Conservation (phyloP, 2,329 filamentous ascomycete genomes). For the Trichophyton verrucosum region DNA sequence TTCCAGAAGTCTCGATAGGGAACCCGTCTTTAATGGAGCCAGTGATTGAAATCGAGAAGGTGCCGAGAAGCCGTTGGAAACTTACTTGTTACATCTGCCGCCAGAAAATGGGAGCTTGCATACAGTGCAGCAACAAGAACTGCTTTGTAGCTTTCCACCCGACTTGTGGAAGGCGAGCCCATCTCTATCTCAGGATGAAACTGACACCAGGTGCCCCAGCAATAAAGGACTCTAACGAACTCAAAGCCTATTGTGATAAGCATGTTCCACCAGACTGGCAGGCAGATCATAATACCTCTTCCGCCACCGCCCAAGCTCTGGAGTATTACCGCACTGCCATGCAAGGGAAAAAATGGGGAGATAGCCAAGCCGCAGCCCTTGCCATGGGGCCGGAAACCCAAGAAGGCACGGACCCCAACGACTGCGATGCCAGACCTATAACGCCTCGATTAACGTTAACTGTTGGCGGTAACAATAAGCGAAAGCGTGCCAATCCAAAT, state of each 20-base stretch:
- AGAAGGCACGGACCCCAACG: slow-evolving; percentile 37
- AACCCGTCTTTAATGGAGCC: slow-evolving; percentile 98
- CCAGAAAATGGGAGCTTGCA: slow-evolving; percentile 95
- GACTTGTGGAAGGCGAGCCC: slow-evolving; percentile 79
- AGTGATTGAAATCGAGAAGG: slow-evolving; percentile 94
- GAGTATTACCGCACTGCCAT: slow-evolving; percentile 83
- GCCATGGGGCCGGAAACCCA: slow-evolving; percentile 57
- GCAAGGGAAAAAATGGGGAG: slow-evolving; percentile 81
- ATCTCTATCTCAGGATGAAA: slow-evolving; percentile 92
- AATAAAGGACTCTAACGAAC: slow-evolving; percentile 64
- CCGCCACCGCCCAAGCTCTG: slow-evolving; percentile 69
- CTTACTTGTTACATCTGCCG: slow-evolving; percentile 92
- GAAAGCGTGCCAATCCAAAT: slow-evolving; percentile 37
- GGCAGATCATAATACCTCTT: slow-evolving; percentile 69
- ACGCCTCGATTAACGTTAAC: slow-evolving; percentile 43
- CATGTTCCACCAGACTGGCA: slow-evolving; percentile 85
- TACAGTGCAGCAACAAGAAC: slow-evolving; percentile 94
- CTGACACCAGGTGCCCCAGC: slow-evolving; percentile 68
- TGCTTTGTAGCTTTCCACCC: slow-evolving; percentile 97
- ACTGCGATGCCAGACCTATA: slow-evolving; percentile 31
- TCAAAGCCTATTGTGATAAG: slow-evolving; percentile 93
- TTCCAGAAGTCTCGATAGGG: slow-evolving; percentile 87
- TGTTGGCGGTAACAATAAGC: slow-evolving; percentile 47
- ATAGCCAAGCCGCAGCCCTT: slow-evolving; percentile 72
- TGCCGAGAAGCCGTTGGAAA: slow-evolving; percentile 88